A percentile compares a stretch with the other conserved stretches of the same genome.
Conservation (phyloP, 305 asterid genomes). For the Rubia peregrina region DNA sequence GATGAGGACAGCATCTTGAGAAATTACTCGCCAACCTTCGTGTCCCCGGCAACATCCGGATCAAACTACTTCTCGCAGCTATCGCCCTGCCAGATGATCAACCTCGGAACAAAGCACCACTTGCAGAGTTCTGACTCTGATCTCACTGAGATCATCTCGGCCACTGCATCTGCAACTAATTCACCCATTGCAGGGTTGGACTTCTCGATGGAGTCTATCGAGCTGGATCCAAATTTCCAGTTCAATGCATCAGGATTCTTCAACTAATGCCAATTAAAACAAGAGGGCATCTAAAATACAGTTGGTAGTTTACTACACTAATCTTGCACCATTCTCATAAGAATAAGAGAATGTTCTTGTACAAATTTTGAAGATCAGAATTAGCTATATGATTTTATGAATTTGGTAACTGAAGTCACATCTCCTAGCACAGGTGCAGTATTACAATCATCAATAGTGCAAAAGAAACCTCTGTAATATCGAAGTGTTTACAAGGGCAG, state of each 20-base stretch:
- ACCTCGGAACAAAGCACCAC: conserved; percentile 28
- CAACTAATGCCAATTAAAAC: conserved; percentile 24
- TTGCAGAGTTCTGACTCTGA: conserved; percentile 41
- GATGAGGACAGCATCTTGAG: conserved; percentile 40
- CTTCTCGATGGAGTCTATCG: conserved; percentile 42
- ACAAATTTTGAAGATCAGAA: conserved; percentile 6
- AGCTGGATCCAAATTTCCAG: conserved; percentile 52
- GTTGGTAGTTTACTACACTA: background rate
- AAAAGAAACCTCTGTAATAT: background rate
- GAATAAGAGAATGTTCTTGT: conserved; percentile 5
- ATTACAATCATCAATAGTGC: background rate
- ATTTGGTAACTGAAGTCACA: no score
- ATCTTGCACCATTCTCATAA: conserved; percentile 1
- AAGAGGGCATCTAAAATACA: background rate
- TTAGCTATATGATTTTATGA: background rate
- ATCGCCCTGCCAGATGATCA: conserved; percentile 32
- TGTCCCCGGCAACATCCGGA: conserved; percentile 64
- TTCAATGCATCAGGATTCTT: conserved; percentile 46
- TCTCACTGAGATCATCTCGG: conserved; percentile 48
- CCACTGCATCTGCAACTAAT: conserved; percentile 58
- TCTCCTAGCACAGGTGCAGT: background rate
- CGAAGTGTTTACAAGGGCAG: no score
- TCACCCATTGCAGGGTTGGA: conserved; percentile 68
- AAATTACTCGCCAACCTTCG: conserved; percentile 38
- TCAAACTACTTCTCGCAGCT: conserved; percentile 49